phyloP scores from a whole-genome alignment of 129 eudicot species.

The Chrysanthemum seticuspe region DNA sequence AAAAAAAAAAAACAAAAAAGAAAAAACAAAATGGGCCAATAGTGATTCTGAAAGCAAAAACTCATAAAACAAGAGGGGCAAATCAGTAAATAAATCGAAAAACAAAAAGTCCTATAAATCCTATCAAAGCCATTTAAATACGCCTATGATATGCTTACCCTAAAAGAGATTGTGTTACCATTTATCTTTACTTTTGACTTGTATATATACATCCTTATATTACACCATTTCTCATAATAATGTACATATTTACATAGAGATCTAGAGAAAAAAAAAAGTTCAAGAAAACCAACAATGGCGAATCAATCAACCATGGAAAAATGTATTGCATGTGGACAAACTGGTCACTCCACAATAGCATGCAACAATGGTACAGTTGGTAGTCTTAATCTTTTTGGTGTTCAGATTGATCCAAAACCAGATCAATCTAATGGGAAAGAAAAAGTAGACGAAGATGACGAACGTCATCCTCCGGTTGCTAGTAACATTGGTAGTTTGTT shows the following conservation, averaged over 20 bases:
- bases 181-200: too few species aligned
- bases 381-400: conserved; percentile 42
- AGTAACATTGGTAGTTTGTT: background rate
- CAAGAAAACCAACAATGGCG: conserved; percentile 18
- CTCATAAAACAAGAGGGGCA: too few species aligned
- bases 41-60: too few species aligned
- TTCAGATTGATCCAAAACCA: conserved; percentile 30
- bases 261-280: background rate
- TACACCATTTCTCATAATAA: background rate
- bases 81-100: too few species aligned
- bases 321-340: conserved; percentile 31
- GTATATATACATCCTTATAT: too few species aligned
- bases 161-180: too few species aligned
- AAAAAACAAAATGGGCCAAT: too few species aligned
- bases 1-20: too few species aligned
- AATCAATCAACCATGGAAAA: conserved; percentile 19
- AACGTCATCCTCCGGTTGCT: background rate
- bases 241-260: background rate
- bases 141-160: too few species aligned
- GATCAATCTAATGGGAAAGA: conserved; percentile 23
- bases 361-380: conserved; percentile 33
- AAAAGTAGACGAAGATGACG: conserved; percentile 9
- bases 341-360: conserved; percentile 32
- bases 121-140: too few species aligned
- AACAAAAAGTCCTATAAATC: too few species aligned